Percentiles rank a stretch among this genome's conserved stretches.
Conservation (phyloP, 495 filamentous ascomycete genomes). For the Umbilicaria muhlenbergii region DNA sequence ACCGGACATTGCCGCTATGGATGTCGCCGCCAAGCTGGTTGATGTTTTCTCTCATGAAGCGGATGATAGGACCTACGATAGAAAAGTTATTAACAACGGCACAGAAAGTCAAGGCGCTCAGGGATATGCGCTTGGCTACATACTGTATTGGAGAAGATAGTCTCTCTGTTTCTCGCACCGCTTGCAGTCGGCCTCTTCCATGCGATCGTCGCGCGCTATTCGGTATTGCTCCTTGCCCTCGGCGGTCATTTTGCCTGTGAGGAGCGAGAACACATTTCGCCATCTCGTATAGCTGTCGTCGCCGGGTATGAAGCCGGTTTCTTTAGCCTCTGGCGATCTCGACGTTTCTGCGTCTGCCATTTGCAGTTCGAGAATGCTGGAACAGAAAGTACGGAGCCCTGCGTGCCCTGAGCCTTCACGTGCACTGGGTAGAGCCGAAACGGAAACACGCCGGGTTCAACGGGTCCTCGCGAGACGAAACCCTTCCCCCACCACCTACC, state of each 20-base stretch:
- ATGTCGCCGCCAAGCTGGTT: conserved; percentile 59
- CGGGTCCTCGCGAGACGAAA: no score
- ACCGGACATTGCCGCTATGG: conserved; percentile 59
- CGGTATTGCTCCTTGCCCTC: conserved; percentile 58
- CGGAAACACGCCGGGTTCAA: no score
- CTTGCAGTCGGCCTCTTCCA: conserved; percentile 56
- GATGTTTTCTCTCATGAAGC: conserved; percentile 70
- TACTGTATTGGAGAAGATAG: conserved; percentile 63
- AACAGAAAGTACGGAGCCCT: no score
- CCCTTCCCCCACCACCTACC: no score
- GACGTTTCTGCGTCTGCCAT: conserved; percentile 23
- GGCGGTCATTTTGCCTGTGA: conserved; percentile 52
- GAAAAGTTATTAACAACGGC: neutral
- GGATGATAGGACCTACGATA: conserved; percentile 52
- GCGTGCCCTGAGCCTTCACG: no score
- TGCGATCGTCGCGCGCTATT: conserved; percentile 44
- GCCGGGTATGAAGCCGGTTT: conserved; percentile 29
- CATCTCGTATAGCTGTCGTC: conserved; percentile 55
- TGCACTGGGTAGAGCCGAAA: no score
- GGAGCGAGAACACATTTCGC: conserved; percentile 63
- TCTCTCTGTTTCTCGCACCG: conserved; percentile 65
- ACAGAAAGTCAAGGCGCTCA: neutral
- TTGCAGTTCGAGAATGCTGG: neutral
- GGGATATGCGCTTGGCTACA: conserved; percentile 3
- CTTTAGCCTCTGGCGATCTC: conserved; percentile 8